Conservation (phyloP, 345 rosid species). For the Citrus maxima region DNA sequence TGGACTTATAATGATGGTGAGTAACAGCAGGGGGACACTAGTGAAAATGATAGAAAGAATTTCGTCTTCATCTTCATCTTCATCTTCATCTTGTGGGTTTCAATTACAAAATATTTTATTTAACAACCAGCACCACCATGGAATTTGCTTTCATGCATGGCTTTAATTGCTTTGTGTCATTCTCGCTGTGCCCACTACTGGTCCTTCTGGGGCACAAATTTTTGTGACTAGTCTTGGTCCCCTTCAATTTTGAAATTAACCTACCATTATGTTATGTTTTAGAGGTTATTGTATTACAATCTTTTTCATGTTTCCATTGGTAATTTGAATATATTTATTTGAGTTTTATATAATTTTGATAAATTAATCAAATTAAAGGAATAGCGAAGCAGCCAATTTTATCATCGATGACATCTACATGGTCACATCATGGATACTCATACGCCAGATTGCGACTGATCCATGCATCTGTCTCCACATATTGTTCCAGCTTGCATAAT, state of each 20-base stretch:
- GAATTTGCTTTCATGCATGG: conserved; percentile 15
- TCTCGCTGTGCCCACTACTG: background rate
- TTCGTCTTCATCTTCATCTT: conserved; percentile 9
- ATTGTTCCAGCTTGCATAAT: background rate
- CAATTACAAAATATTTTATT: background rate
- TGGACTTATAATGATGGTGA: conserved; percentile 20
- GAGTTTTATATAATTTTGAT: no score
- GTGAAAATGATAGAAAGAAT: conserved; percentile 18
- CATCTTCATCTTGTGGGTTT: conserved; percentile 4
- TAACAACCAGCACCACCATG: conserved; percentile 8
- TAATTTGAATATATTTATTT: no score
- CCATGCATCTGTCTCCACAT: background rate
- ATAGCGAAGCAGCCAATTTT: no score
- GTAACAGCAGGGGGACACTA: conserved; percentile 14
- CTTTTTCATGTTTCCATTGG: no score
- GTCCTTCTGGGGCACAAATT: conserved; percentile 13
- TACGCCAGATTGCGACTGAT: background rate
- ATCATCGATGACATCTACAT: background rate
- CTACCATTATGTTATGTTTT: no score
- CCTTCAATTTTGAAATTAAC: no score
- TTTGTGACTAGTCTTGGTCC: conserved; percentile 3
- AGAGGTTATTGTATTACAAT: no score
- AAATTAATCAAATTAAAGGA: no score
- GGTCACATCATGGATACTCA: conserved; percentile 3
- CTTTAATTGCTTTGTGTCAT: background rate